Evolutionary conservation across 129 eudicot genomes (phyloP), one percentile per base, ranked within the genome.

Genomic region (Sambucus nigra): DNA sequence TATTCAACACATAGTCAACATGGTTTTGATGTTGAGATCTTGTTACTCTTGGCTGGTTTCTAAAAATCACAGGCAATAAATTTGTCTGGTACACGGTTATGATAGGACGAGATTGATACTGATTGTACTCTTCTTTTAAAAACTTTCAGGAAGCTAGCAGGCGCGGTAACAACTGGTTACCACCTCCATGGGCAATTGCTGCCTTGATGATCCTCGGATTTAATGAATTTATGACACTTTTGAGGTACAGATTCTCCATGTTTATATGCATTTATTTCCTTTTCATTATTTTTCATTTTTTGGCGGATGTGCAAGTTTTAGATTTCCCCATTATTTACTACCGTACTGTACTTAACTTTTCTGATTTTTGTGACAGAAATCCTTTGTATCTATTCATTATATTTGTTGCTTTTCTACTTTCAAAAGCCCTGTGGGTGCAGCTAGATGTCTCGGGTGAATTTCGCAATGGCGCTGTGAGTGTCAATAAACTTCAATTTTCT

Each of bases 161-260:
- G 75, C 87, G 94, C 40, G 77, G 53, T 68, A 92, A 86, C 79
- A 92, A 92, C 77, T 92, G 94, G 94, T 50, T 92, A 60, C 99
- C 99, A 60, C 99, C 99, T 68, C 99, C 99, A 75, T 92, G 99
- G 99, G 99, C 99, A 4, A 86, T 92, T 53, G 80, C 70, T 54
- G 99, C 88, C 21, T 53, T 92, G 77, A 31, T 73, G 27, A 70
- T 92, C 13, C 75, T 92, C 28, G 99, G 99, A 25, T 92, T 86
- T 66, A 92, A 92, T 40, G 99, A 92, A 73, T 92, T 92, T 54
- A 92, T 92, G 96, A 82, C 99, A 31, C 91, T 92, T 59, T 67
- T 92, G 64, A 92, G 96, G 99, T 92, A 72, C 57, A 25, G 38
- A 22, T 55, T 51, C 27, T 51, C 23, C 11, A 42, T 33, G n/a